phyloP scores from a whole-genome alignment of 1,284 basidiomycete species.

The Microstroma glucosiphilum region DNA sequence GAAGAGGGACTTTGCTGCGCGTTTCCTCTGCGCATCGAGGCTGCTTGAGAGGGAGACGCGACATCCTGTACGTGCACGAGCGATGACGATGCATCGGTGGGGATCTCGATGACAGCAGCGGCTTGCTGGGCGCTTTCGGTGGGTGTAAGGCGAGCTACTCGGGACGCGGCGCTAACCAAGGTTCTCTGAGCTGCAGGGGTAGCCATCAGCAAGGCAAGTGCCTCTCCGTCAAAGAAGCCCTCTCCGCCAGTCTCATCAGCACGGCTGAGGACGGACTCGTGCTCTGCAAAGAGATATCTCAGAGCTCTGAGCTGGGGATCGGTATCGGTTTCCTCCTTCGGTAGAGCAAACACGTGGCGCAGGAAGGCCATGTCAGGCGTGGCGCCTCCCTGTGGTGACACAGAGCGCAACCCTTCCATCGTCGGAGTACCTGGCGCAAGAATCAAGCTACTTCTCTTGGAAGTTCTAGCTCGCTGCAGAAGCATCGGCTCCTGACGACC shows the following conservation, averaged over 20 bases:
- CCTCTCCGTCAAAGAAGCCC: background rate
- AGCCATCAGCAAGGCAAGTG: slow-evolving; percentile 4
- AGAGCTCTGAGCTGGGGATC: slow-evolving; percentile 1
- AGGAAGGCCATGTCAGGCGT: slow-evolving; percentile 7
- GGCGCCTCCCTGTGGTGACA: background rate
- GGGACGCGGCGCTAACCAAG: background rate
- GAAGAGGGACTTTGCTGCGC: background rate
- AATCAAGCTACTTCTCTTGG: background rate
- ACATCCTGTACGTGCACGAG: background rate
- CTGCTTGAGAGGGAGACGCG: background rate
- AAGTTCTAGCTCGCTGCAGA: background rate
- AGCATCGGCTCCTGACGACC: background rate
- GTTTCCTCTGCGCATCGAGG: background rate
- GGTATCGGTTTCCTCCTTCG: background rate
- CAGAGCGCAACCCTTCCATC: background rate
- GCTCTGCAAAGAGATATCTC: background rate
- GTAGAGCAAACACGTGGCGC: slow-evolving; percentile 8
- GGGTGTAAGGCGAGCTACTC: background rate
- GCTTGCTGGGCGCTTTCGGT: background rate
- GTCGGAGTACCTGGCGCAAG: background rate
- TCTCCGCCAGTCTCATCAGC: background rate
- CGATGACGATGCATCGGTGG: background rate
- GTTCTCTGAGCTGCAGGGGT: background rate
- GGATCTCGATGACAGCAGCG: background rate
- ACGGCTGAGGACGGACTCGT: background rate